These are phyloP conservation scores for Helotiales sp. DNA, from an alignment of 2,329 filamentous ascomycete species.

Conservation along the genomic window DNA sequence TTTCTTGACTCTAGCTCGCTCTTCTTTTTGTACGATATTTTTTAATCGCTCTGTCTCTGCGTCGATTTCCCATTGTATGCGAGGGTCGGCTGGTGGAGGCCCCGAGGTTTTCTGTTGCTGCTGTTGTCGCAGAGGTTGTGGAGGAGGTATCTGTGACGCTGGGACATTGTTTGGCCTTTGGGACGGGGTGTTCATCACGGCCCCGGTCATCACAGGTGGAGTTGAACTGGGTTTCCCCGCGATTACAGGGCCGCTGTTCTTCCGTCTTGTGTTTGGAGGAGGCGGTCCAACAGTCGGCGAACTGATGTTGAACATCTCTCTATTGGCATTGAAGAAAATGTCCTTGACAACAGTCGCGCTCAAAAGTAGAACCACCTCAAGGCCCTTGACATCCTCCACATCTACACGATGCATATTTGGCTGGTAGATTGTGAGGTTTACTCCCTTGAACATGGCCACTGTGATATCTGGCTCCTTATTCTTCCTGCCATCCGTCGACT, in stretches of 20 bases:
- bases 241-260: constrained; percentile 39
- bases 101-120: constrained; percentile 26
- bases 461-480: constrained; percentile 95
- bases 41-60: constrained; percentile 78
- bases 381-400: constrained; percentile 89
- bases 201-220: constrained; percentile 40
- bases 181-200: constrained; percentile 21
- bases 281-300: constrained; percentile 43
- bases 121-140: constrained; percentile 26
- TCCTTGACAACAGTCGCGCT: constrained; percentile 69
- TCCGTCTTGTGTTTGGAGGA: constrained; percentile 31
- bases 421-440: constrained; percentile 85
- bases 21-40: constrained; percentile 52
- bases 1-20: constrained; percentile 60
- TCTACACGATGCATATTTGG: constrained; percentile 90
- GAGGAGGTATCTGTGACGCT: constrained; percentile 33
- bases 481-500: constrained; percentile 73
- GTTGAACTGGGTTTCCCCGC: constrained; percentile 27
- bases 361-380: constrained; percentile 79
- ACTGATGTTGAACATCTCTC: constrained; percentile 79
- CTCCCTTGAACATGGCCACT: constrained; percentile 80
- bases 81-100: constrained; percentile 38
- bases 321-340: constrained; percentile 66
- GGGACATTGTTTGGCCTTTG: constrained; percentile 23
- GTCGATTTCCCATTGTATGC: constrained; percentile 59